phyloP scores from a whole-genome alignment of 331 rosid genomes.

The Quercus lobata region DNA sequence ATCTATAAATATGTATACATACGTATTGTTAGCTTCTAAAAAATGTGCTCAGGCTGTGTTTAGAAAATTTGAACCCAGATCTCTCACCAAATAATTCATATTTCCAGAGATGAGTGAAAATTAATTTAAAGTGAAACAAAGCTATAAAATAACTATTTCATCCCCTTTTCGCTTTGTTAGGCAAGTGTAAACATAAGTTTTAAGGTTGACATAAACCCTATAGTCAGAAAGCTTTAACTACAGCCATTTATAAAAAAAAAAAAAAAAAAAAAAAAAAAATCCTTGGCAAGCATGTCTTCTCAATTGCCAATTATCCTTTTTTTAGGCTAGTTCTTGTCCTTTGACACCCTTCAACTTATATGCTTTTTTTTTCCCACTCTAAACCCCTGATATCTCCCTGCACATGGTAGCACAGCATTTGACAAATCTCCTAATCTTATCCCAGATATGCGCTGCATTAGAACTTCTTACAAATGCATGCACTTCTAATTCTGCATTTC shows the following conservation, averaged over 20 bases:
- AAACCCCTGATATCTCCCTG: background rate
- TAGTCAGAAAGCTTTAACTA: background rate
- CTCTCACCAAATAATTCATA: background rate
- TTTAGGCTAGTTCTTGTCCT: background rate
- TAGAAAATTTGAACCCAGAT: background rate
- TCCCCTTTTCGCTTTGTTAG: background rate
- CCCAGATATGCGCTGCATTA: background rate
- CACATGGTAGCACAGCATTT: background rate
- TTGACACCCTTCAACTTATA: background rate
- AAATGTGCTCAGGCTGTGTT: background rate
- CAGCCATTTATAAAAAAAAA: background rate
- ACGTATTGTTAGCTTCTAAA: background rate
- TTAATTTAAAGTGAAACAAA: background rate
- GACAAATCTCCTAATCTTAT: too few relatives aligned
- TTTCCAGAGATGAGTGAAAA: background rate
- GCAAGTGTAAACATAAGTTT: background rate
- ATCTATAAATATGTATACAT: background rate
- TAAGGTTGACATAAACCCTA: background rate
- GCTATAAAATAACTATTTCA: background rate
- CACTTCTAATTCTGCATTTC: background rate
- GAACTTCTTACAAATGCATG: background rate
- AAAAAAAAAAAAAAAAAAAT: background rate
- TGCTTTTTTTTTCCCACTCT: background rate
- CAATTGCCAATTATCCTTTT: background rate
- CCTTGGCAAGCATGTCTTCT: background rate